Evolutionary conservation across 2,329 filamentous ascomycete species (phyloP).

Genomic region (Pezicula carpinea): DNA sequence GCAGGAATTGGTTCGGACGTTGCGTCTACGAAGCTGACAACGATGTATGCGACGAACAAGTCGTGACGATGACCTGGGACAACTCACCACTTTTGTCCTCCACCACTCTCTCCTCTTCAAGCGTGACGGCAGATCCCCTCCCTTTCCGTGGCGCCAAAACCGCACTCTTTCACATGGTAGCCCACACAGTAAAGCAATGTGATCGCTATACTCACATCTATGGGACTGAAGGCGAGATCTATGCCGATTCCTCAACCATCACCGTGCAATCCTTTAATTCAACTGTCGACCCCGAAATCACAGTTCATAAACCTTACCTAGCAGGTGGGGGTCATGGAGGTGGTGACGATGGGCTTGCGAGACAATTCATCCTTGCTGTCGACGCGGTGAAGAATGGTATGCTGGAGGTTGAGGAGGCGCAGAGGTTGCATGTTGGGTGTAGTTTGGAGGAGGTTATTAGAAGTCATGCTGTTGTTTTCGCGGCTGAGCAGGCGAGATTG

Average conservation of each 20-base stretch:
- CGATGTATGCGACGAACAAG: slow-evolving; percentile 88
- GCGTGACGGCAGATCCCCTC: slow-evolving; percentile 10
- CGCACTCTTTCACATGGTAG: slow-evolving; percentile 90
- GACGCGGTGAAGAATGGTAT: slow-evolving; percentile 70
- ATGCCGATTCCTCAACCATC: slow-evolving; percentile 77
- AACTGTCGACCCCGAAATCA: slow-evolving; percentile 38
- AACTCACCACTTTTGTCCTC: slow-evolving; percentile 49
- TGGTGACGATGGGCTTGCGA: slow-evolving; percentile 73
- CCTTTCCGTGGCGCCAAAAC: slow-evolving; percentile 65
- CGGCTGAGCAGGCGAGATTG: slow-evolving; percentile 79
- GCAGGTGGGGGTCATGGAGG: slow-evolving; percentile 67
- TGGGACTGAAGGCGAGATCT: slow-evolving; percentile 79
- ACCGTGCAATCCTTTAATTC: slow-evolving; percentile 66
- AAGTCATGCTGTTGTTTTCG: slow-evolving; percentile 91
- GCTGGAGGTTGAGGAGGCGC: slow-evolving; percentile 64
- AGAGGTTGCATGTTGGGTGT: slow-evolving; percentile 73
- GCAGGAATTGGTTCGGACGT: slow-evolving; percentile 78
- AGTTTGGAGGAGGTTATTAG: slow-evolving; percentile 81
- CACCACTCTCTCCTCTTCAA: neutral
- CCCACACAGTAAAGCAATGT: slow-evolving; percentile 82
- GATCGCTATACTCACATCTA: slow-evolving; percentile 82
- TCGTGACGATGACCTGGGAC: slow-evolving; percentile 84
- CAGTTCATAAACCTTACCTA: slow-evolving; percentile 54
- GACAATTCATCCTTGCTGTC: slow-evolving; percentile 79
- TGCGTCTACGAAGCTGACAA: slow-evolving; percentile 95